Percentiles rank a stretch among this genome's conserved stretches.
Conservation (phyloP, 2,329 filamentous ascomycete species). For the Aschersonia sp. region DNA sequence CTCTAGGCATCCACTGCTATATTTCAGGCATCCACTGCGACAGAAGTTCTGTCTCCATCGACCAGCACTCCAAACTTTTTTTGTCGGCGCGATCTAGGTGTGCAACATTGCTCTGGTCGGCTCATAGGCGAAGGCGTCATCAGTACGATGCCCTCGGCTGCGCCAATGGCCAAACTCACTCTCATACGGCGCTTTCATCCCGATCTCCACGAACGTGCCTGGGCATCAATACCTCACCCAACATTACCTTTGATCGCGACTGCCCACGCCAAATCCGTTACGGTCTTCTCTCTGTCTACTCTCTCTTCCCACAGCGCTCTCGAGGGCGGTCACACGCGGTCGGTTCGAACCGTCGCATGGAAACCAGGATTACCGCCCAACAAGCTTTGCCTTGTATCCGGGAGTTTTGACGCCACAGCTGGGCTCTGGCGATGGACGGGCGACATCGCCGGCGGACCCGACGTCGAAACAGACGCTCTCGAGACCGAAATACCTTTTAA, state of each 20-base stretch:
- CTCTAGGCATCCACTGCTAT: too few species aligned
- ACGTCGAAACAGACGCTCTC: slow-evolving; percentile 14
- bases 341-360: slow-evolving; percentile 77
- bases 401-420: slow-evolving; percentile 85
- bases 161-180: not conserved
- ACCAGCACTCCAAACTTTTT: too few species aligned
- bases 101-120: too few species aligned
- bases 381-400: slow-evolving; percentile 73
- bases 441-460: slow-evolving; percentile 18
- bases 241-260: slow-evolving; percentile 80
- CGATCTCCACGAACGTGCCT: slow-evolving; percentile 58
- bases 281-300: slow-evolving; percentile 74
- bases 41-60: too few species aligned
- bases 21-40: too few species aligned
- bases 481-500: slow-evolving; percentile 27
- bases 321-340: slow-evolving; percentile 79
- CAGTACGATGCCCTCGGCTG: slow-evolving; percentile 1
- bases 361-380: slow-evolving; percentile 52
- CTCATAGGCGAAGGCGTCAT: too few species aligned
- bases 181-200: slow-evolving; percentile 37
- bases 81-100: too few species aligned
- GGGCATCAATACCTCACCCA: slow-evolving; percentile 76
- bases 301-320: slow-evolving; percentile 69
- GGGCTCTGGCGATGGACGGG: slow-evolving; percentile 64
- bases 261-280: slow-evolving; percentile 73